These are phyloP conservation scores for Aspergillus brunneoviolaceus DNA, from an alignment of 2,329 filamentous ascomycete genomes.

Conservation along the genomic window DNA sequence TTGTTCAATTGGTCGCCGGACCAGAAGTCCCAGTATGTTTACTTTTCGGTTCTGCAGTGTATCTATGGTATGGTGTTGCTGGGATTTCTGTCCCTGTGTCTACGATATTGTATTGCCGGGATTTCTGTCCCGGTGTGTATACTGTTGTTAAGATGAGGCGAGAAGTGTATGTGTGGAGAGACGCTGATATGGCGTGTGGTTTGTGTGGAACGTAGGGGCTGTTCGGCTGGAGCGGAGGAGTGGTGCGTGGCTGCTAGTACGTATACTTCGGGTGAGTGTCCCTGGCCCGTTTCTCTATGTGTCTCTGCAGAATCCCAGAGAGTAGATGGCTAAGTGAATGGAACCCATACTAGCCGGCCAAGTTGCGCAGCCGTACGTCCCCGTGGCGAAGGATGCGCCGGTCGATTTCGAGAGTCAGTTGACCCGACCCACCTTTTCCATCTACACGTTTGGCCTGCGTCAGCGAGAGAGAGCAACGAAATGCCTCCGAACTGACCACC, in stretches of 20 bases:
- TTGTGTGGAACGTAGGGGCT: background rate
- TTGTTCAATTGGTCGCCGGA: constrained; percentile 15
- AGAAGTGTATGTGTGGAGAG: too few species aligned
- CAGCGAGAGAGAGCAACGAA: too few species aligned
- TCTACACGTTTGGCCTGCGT: too few species aligned
- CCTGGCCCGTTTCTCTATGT: too few species aligned
- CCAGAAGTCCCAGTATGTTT: constrained; percentile 11
- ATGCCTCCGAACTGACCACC: background rate
- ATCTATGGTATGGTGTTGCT: background rate
- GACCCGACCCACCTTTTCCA: too few species aligned
- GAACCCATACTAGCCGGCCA: background rate
- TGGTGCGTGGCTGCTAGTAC: background rate
- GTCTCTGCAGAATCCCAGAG: too few species aligned
- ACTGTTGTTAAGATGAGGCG: too few species aligned
- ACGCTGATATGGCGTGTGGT: background rate
- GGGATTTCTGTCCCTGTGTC: background rate
- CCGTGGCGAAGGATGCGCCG: background rate
- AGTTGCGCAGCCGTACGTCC: background rate
- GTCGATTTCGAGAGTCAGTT: background rate
- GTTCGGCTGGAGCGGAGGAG: background rate
- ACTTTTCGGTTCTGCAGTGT: background rate
- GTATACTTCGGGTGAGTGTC: background rate
- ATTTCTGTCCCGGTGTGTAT: too few species aligned
- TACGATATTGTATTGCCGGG: too few species aligned
- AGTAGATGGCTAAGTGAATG: too few species aligned